These are phyloP conservation scores for Petunia secreta DNA, from an alignment of 257 asterid species.

Conservation along the genomic window DNA sequence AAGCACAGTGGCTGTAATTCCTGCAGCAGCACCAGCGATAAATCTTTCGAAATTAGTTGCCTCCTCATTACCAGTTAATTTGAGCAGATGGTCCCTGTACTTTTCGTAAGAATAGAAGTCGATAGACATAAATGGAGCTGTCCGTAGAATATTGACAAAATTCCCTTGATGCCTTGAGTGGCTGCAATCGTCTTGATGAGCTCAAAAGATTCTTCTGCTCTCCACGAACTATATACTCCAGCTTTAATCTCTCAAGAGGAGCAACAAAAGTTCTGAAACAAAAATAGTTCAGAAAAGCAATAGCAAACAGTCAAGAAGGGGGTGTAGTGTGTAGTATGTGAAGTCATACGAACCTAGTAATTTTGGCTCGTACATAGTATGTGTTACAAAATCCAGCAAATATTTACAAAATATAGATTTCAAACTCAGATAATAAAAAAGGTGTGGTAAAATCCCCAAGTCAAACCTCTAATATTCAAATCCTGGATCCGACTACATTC, in stretches of 20 bases:
- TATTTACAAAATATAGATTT: too few relatives aligned
- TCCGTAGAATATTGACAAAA: constrained; percentile 83
- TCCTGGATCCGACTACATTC: too few relatives aligned
- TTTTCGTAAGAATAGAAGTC: constrained; percentile 91
- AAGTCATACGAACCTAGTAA: too few relatives aligned
- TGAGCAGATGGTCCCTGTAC: constrained; percentile 73
- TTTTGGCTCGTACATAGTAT: constrained; percentile 30
- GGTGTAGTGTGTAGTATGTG: too few relatives aligned
- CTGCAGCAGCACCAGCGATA: constrained; percentile 95
- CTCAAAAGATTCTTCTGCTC: constrained; percentile 73
- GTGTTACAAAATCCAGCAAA: too few relatives aligned
- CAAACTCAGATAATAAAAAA: too few relatives aligned
- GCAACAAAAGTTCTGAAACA: constrained; percentile 89
- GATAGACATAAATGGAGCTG: constrained; percentile 94
- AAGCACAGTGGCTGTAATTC: constrained; percentile 89
- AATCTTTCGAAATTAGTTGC: constrained; percentile 88
- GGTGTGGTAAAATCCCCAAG: too few relatives aligned
- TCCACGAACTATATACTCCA: constrained; percentile 92
- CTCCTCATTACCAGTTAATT: constrained; percentile 74
- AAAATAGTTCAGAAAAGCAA: constrained; percentile 21
- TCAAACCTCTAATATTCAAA: too few relatives aligned
- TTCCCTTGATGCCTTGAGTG: constrained; percentile 84
- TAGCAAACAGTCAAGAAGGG: not conserved
- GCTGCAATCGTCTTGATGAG: constrained; percentile 70
- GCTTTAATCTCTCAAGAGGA: constrained; percentile 92